These are phyloP conservation scores for Lycium barbarum DNA, from an alignment of 257 asterid species.

Conservation along the genomic window DNA sequence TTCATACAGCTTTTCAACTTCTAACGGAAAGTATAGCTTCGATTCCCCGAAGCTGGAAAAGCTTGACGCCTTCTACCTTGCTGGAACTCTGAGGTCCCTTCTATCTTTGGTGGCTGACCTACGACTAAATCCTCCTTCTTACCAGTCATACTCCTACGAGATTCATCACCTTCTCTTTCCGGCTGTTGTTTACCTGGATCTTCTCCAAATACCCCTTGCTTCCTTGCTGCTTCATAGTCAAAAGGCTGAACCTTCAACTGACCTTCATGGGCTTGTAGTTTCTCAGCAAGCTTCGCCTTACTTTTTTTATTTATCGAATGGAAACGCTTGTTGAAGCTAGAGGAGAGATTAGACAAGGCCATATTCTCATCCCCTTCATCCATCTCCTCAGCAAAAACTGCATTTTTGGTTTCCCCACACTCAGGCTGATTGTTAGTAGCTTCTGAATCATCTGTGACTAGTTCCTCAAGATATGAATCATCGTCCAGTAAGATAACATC, in stretches of 20 bases:
- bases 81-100: slow-evolving; percentile 46
- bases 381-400: slow-evolving; percentile 28
- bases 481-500: slow-evolving; percentile 62
- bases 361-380: slow-evolving; percentile 42
- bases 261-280: slow-evolving; percentile 40
- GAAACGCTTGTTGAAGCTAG: slow-evolving; percentile 79
- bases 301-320: slow-evolving; percentile 44
- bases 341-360: slow-evolving; percentile 72
- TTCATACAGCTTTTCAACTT: slow-evolving; percentile 22
- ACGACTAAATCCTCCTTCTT: slow-evolving; percentile 45
- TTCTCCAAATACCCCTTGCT: slow-evolving; percentile 66
- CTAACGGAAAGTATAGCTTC: slow-evolving; percentile 78
- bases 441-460: slow-evolving; percentile 37
- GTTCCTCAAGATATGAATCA: slow-evolving; percentile 58
- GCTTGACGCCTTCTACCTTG: slow-evolving; percentile 94
- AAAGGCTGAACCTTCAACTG: slow-evolving; percentile 61
- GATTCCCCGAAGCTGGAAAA: slow-evolving; percentile 91
- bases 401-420: slow-evolving; percentile 37
- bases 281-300: slow-evolving; percentile 39
- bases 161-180: slow-evolving; percentile 35
- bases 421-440: slow-evolving; percentile 37
- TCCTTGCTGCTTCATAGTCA: slow-evolving; percentile 73
- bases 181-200: slow-evolving; percentile 22
- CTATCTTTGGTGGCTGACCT: slow-evolving; percentile 42
- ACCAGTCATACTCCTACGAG: slow-evolving; percentile 38